phyloP scores from a whole-genome alignment of 148 eudicot species.

The Camellia sinensis region DNA sequence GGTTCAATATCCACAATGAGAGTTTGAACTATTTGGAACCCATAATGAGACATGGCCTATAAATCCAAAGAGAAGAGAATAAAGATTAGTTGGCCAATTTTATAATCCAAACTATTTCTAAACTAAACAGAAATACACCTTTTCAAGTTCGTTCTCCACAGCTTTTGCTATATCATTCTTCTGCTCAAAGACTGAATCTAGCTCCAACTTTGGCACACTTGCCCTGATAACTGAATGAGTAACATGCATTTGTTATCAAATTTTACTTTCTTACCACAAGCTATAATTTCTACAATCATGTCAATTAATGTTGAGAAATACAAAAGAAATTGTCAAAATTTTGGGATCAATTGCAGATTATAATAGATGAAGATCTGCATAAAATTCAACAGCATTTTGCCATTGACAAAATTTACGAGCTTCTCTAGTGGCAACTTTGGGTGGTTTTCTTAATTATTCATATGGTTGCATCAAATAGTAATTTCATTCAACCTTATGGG shows the following conservation, averaged over 20 bases:
- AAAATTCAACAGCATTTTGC: too few relatives aligned
- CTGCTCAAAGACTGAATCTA: conserved; percentile 68
- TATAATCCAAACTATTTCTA: background rate
- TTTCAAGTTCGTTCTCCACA: conserved; percentile 70
- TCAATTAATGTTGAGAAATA: too few relatives aligned
- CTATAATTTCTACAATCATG: background rate
- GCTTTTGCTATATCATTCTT: conserved; percentile 80
- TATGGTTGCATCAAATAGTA: too few relatives aligned
- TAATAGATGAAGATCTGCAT: too few relatives aligned
- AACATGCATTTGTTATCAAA: background rate
- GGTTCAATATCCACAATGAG: conserved; percentile 82
- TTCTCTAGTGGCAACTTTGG: too few relatives aligned
- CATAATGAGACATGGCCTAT: conserved; percentile 77
- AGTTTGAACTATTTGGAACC: conserved; percentile 79
- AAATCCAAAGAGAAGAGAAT: conserved; percentile 10
- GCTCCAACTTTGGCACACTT: conserved; percentile 55
- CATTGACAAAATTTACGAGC: too few relatives aligned
- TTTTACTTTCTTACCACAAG: background rate
- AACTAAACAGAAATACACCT: conserved; percentile 31
- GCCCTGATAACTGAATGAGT: conserved; percentile 57
- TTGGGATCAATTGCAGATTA: too few relatives aligned
- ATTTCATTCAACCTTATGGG: too few relatives aligned
- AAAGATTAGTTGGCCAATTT: background rate
- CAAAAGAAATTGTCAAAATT: too few relatives aligned
- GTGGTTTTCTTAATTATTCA: too few relatives aligned